These are phyloP conservation scores for Blastobotrys serpentis DNA, from an alignment of 1,139 yeast genomes.

Conservation along the genomic window DNA sequence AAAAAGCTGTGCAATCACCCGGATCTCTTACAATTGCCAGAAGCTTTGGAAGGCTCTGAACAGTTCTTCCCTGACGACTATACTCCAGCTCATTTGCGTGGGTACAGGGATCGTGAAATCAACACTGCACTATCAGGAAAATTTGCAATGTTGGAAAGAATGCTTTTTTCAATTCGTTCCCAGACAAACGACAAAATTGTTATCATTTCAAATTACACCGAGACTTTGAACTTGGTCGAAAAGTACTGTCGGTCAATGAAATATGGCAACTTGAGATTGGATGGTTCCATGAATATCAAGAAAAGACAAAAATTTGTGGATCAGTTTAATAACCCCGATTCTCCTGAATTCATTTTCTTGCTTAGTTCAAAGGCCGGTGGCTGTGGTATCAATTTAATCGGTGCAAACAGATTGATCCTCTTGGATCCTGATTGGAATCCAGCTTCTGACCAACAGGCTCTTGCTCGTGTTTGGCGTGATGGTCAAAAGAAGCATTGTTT, in stretches of 20 bases:
- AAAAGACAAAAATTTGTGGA: conserved; percentile 94
- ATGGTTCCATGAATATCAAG: conserved; percentile 89
- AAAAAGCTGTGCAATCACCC: conserved; percentile 95
- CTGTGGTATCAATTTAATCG: conserved; percentile 94
- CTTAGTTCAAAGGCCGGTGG: conserved; percentile 98
- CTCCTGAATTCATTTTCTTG: conserved; percentile 82
- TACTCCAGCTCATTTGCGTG: conserved; percentile 44
- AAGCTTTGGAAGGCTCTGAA: conserved; percentile 70
- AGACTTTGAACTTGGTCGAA: conserved; percentile 87
- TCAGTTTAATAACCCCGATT: conserved; percentile 84
- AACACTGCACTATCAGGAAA: conserved; percentile 58
- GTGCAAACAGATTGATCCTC: conserved; percentile 85
- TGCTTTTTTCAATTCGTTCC: conserved; percentile 66
- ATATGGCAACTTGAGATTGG: conserved; percentile 81
- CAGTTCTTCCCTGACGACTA: conserved; percentile 74
- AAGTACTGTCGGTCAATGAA: conserved; percentile 70
- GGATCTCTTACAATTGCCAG: conserved; percentile 71
- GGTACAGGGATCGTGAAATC: conserved; percentile 61
- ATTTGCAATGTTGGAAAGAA: conserved; percentile 60
- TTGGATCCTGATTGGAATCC: conserved; percentile 99
- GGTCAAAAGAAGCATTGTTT: conserved; percentile 97
- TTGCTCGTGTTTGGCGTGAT: conserved; percentile 98
- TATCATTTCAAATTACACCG: conserved; percentile 89
- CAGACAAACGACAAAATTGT: conserved; percentile 95
- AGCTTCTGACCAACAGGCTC: conserved; percentile 96